Evolutionary conservation across 768 basidiomycete genomes (phyloP).

Genomic region (Scleroderma citrinum): DNA sequence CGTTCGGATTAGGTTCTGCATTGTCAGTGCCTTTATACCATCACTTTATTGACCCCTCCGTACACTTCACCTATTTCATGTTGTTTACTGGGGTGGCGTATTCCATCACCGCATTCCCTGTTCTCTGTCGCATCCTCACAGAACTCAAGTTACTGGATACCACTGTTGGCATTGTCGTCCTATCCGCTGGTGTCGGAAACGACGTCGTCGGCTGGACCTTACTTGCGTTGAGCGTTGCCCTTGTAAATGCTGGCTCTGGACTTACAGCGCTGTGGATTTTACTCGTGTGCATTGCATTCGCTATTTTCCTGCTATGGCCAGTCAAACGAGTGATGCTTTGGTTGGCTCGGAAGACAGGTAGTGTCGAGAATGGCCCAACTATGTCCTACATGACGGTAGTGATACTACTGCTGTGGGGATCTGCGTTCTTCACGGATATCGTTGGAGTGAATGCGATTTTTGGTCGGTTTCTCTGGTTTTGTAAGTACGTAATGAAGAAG

Average conservation of each 20-base stretch:
- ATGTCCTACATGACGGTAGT: slow-evolving; percentile 86
- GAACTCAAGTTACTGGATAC: slow-evolving; percentile 91
- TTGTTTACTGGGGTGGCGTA: slow-evolving; percentile 91
- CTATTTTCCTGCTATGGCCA: slow-evolving; percentile 66
- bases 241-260: slow-evolving; percentile 84
- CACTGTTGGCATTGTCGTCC: slow-evolving; percentile 85
- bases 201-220: slow-evolving; percentile 86
- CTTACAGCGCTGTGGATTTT: slow-evolving; percentile 83
- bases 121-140: slow-evolving; percentile 80
- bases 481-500: not conserved
- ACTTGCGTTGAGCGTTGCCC: slow-evolving; percentile 84
- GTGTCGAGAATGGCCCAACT: slow-evolving; percentile 75
- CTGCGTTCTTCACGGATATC: slow-evolving; percentile 88
- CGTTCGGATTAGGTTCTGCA: slow-evolving; percentile 80
- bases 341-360: slow-evolving; percentile 75
- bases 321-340: slow-evolving; percentile 57
- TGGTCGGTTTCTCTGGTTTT: slow-evolving; percentile 36
- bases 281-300: slow-evolving; percentile 74
- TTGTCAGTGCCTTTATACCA: slow-evolving; percentile 60
- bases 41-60: slow-evolving; percentile 58
- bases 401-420: slow-evolving; percentile 75
- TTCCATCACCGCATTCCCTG: slow-evolving; percentile 83
- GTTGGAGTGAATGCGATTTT: slow-evolving; percentile 93
- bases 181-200: slow-evolving; percentile 89
- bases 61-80: slow-evolving; percentile 86